Evolutionary conservation across 2,329 filamentous ascomycete species (phyloP).

Genomic region (Claviceps sp.): DNA sequence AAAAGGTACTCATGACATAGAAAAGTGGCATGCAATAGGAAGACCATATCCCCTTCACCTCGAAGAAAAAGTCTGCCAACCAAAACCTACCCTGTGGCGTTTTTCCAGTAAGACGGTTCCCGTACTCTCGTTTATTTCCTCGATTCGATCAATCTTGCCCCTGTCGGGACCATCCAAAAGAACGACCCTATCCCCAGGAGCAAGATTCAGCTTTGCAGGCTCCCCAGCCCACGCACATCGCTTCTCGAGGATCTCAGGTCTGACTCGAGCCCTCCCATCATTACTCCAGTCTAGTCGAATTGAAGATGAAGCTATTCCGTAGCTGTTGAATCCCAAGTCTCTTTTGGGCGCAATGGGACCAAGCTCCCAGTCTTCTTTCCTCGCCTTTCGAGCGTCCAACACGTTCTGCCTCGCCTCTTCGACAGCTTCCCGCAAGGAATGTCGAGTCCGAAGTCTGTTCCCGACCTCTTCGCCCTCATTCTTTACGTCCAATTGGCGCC

Average conservation of each 20-base stretch:
- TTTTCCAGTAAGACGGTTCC: constrained; percentile 49
- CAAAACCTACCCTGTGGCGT: constrained; percentile 45
- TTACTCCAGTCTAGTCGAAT: constrained; percentile 24
- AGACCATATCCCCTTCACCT: too few species aligned
- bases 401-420: constrained; percentile 22
- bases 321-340: constrained; percentile 50
- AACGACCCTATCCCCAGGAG: constrained; percentile 65
- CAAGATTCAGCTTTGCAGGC: constrained; percentile 45
- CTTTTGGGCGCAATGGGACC: constrained; percentile 67
- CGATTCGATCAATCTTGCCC: constrained; percentile 70
- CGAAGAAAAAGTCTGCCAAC: neutral
- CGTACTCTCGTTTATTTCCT: constrained; percentile 34
- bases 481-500: constrained; percentile 30
- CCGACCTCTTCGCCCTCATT: constrained; percentile 18
- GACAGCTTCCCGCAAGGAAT: constrained; percentile 17
- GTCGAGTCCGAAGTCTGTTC: constrained; percentile 17
- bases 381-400: constrained; percentile 31
- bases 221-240: constrained; percentile 44
- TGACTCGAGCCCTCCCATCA: constrained; percentile 16
- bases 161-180: constrained; percentile 64
- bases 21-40: neutral
- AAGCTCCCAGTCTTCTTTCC: constrained; percentile 64
- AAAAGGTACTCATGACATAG: neutral
- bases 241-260: constrained; percentile 23
- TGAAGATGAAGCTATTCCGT: constrained; percentile 38